phyloP scores from a whole-genome alignment of 768 basidiomycete species.

The Auricularia sp. region DNA sequence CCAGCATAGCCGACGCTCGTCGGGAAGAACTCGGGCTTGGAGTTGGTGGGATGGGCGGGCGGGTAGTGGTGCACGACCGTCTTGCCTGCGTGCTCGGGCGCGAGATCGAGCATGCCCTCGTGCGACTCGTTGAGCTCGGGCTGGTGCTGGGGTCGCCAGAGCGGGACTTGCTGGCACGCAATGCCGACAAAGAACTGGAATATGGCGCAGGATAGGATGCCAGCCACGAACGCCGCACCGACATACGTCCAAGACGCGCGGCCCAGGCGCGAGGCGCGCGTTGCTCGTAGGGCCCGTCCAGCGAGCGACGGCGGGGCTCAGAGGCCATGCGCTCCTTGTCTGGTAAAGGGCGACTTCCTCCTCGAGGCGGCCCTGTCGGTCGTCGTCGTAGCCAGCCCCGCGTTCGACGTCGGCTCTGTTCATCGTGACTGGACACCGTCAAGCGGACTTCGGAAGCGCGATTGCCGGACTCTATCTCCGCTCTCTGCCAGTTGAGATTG shows the following conservation, averaged over 20 bases:
- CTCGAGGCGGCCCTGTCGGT: conserved; percentile 7
- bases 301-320: conserved; percentile 3
- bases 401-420: conserved; percentile 3
- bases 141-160: background rate
- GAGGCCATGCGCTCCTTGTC: conserved; percentile 7
- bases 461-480: too few relatives aligned
- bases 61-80: conserved; percentile 62
- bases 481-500: too few relatives aligned
- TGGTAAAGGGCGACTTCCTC: conserved; percentile 30
- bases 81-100: conserved; percentile 63
- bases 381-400: conserved; percentile 7
- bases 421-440: background rate
- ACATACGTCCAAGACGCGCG: conserved; percentile 26
- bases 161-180: conserved; percentile 16
- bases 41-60: conserved; percentile 64
- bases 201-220: conserved; percentile 39
- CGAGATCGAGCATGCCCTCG: conserved; percentile 25
- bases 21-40: conserved; percentile 63
- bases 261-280: conserved; percentile 12
- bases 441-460: too few relatives aligned
- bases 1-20: conserved; percentile 70
- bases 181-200: conserved; percentile 41
- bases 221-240: conserved; percentile 42
- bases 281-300: conserved; percentile 12
- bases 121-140: conserved; percentile 10